A percentile compares a stretch with the other conserved stretches of the same genome.
phyloP scores from a whole-genome alignment of 805 yeast species.

The Candida insectalens region DNA sequence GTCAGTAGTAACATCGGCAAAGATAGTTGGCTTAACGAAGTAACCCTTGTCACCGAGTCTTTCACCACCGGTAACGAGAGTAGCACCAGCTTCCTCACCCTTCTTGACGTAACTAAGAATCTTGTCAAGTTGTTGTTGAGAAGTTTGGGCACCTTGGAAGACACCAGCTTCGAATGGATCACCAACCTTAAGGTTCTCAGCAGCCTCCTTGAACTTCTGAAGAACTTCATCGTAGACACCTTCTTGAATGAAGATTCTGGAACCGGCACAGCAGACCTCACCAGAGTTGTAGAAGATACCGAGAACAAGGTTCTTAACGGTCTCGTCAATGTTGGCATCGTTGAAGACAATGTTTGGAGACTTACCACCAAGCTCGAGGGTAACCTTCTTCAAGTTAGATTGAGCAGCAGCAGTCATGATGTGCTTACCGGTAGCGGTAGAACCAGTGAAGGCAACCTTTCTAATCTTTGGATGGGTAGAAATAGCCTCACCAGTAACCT shows the following conservation, averaged over 20 bases:
- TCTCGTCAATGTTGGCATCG: slow-evolving; percentile 59
- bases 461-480: slow-evolving; percentile 71
- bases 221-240: slow-evolving; percentile 60
- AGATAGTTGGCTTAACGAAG: slow-evolving; percentile 75
- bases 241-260: slow-evolving; percentile 75
- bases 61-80: slow-evolving; percentile 74
- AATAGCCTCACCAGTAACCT: slow-evolving; percentile 73
- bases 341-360: slow-evolving; percentile 78
- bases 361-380: slow-evolving; percentile 84
- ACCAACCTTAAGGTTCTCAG: slow-evolving; percentile 55
- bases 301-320: slow-evolving; percentile 56
- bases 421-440: slow-evolving; percentile 75
- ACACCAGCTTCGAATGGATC: slow-evolving; percentile 64
- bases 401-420: slow-evolving; percentile 67
- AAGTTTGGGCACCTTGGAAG: slow-evolving; percentile 71
- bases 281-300: slow-evolving; percentile 88
- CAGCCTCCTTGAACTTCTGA: slow-evolving; percentile 40
- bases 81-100: slow-evolving; percentile 63
- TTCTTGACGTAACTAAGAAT: slow-evolving; percentile 52
- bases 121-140: slow-evolving; percentile 55
- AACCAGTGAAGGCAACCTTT: slow-evolving; percentile 93
- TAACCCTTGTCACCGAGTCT: slow-evolving; percentile 62
- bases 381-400: slow-evolving; percentile 60
- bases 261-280: slow-evolving; percentile 90
- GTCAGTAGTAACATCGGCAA: slow-evolving; percentile 68